Evolutionary conservation across 179 eudicot species (phyloP), one percentile per base, ranked within the genome.

Genomic region (Beta lomatogona): DNA sequence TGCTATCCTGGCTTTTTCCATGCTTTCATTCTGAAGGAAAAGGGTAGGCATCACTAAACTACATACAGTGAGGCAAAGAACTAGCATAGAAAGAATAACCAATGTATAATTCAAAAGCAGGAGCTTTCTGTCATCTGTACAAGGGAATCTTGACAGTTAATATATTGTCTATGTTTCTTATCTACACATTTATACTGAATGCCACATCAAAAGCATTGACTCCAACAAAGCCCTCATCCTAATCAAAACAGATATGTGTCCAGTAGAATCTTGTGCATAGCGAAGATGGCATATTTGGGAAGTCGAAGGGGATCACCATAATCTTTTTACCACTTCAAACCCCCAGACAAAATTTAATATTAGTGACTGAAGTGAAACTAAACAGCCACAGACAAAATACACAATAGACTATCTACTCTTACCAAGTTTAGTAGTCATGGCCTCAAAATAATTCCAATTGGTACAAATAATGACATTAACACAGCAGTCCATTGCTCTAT

Each of bases 1-100:
- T 83, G 90, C 52, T 16, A 80, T 79, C 87, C 91, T 92, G 48
- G 93, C 88, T 76, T 93, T 93, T 77, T 94, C 98, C 75, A 91
- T 77, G 88, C 78, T 87, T 86, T 94, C 98, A 87, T 88, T 91
- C 98, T 94, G 77, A 76, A 58, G 77, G 41, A 19, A 59, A 82
- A 46, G 64, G 73, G 15, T 61, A 15, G 63, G 21, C 74, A 78
- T 71, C 52, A 50, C 18, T 76, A 69, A 70, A 59, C 68, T 59
- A 12, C 19, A 45, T n/a, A 54, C 22, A 14, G 41, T 45, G 13
- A 58, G 6, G n/a, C n/a, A 76, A 45, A 4, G 18, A n/a, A 44
- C 8, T 6, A 21, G 55, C 6, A 50, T 46, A 28, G 16, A 9
- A 13, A 25, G 36, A 4, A 41, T 16, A 28, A 28, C 31, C 1